These are phyloP conservation scores for Paecilomyces sp. DNA, from an alignment of 2,329 filamentous ascomycete species.

Conservation along the genomic window DNA sequence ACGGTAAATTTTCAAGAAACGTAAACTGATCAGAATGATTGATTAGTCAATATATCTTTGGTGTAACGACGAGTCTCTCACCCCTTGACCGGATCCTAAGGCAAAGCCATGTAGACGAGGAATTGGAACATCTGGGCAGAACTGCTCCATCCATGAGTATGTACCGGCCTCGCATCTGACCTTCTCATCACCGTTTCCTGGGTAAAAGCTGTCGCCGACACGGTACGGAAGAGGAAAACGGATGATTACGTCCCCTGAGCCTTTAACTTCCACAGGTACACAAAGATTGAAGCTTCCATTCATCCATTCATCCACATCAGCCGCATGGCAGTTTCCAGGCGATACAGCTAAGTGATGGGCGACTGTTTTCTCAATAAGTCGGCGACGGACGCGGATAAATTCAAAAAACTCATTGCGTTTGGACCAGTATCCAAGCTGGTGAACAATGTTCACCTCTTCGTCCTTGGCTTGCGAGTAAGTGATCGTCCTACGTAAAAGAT, in stretches of 20 bases:
- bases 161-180: slow-evolving; percentile 18
- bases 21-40: slow-evolving; percentile 4
- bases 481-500: slow-evolving; percentile 19
- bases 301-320: slow-evolving; percentile 8
- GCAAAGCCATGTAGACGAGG: slow-evolving; percentile 19
- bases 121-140: slow-evolving; percentile 18
- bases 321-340: background rate
- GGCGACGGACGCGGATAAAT: background rate
- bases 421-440: slow-evolving; percentile 10
- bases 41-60: background rate
- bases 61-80: slow-evolving; percentile 10
- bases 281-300: slow-evolving; percentile 22
- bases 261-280: slow-evolving; percentile 13
- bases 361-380: background rate
- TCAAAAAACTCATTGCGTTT: background rate
- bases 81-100: slow-evolving; percentile 9
- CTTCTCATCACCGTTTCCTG: slow-evolving; percentile 22
- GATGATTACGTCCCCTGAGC: slow-evolving; percentile 9
- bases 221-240: slow-evolving; percentile 17
- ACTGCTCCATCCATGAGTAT: slow-evolving; percentile 20
- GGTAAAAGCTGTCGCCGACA: slow-evolving; percentile 13
- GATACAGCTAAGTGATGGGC: background rate
- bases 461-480: slow-evolving; percentile 15
- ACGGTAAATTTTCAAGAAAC: slow-evolving; percentile 3
- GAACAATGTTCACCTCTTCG: slow-evolving; percentile 15